A percentile compares a stretch with the other conserved stretches of the same genome.
phyloP scores from a whole-genome alignment of 805 yeast species.

The Saccharomycopsis schoenii region DNA sequence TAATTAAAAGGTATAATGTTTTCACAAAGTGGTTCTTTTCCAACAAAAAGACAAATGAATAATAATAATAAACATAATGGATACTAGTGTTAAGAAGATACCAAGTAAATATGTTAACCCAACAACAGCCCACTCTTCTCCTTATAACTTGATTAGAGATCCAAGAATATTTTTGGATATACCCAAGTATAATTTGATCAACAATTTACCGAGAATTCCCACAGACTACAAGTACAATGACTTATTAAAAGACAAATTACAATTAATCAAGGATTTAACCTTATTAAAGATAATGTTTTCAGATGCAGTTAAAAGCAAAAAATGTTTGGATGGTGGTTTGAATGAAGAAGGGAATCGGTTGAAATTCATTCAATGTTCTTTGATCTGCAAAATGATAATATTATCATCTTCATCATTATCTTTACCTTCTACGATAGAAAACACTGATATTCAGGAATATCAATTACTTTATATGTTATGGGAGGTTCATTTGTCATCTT shows the following conservation, averaged over 20 bases:
- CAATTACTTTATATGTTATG: conserved; percentile 18
- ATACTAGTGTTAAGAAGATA: background rate
- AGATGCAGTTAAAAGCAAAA: background rate
- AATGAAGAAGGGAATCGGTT: background rate
- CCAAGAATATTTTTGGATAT: background rate
- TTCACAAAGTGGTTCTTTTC: background rate
- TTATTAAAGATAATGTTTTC: background rate
- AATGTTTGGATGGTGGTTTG: background rate
- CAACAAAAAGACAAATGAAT: background rate
- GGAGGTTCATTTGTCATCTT: conserved; percentile 21
- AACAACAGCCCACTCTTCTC: background rate
- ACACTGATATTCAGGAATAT: background rate
- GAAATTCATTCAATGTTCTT: background rate
- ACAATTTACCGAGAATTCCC: background rate
- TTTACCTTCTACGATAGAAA: background rate
- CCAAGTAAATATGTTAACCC: background rate
- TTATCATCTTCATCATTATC: background rate
- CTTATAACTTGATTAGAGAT: background rate
- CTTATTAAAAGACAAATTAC: background rate
- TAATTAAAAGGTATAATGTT: too few species aligned
- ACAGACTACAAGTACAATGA: background rate
- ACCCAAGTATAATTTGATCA: background rate
- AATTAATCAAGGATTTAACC: background rate
- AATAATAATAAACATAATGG: background rate
- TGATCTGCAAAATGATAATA: background rate